Conservation (phyloP, 2,329 filamentous ascomycete genomes). For the Exophiala mesophila region DNA sequence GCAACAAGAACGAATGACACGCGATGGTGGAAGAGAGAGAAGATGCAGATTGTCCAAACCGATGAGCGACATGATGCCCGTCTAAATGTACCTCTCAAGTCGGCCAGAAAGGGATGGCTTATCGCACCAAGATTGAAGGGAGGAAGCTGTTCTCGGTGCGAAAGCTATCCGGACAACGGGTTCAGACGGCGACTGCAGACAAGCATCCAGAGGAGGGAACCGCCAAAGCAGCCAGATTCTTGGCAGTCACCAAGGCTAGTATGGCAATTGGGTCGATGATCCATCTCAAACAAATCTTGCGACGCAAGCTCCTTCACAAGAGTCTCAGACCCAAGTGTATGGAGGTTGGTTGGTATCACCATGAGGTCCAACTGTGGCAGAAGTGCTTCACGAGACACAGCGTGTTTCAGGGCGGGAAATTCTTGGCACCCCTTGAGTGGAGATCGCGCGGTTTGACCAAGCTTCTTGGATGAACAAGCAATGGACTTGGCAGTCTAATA, state of each 20-base stretch:
- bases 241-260: slow-evolving; percentile 4
- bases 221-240: slow-evolving; percentile 10
- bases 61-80: slow-evolving; percentile 4
- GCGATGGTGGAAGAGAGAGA: slow-evolving; percentile 7
- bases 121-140: slow-evolving; percentile 18
- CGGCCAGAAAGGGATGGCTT: slow-evolving; percentile 3
- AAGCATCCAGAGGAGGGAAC: slow-evolving; percentile 8
- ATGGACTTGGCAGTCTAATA: not conserved
- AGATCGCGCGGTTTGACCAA: not conserved
- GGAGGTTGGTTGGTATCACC: slow-evolving; percentile 21
- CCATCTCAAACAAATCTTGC: slow-evolving; percentile 21
- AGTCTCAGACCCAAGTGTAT: slow-evolving; percentile 15
- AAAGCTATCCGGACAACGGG: slow-evolving; percentile 21
- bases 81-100: slow-evolving; percentile 21
- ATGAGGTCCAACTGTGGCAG: slow-evolving; percentile 20
- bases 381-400: slow-evolving; percentile 17
- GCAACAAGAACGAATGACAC: slow-evolving; percentile 25
- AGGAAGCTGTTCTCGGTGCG: slow-evolving; percentile 16
- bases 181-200: slow-evolving; percentile 21
- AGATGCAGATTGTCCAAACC: slow-evolving; percentile 9
- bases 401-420: slow-evolving; percentile 16
- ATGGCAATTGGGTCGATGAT: slow-evolving; percentile 15
- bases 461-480: not conserved
- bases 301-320: slow-evolving; percentile 18
- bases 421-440: slow-evolving; percentile 3